Percentiles rank a stretch among this genome's conserved stretches.
phyloP scores from a whole-genome alignment of 805 yeast species.

The Cyberlindnera mississippiensis region DNA sequence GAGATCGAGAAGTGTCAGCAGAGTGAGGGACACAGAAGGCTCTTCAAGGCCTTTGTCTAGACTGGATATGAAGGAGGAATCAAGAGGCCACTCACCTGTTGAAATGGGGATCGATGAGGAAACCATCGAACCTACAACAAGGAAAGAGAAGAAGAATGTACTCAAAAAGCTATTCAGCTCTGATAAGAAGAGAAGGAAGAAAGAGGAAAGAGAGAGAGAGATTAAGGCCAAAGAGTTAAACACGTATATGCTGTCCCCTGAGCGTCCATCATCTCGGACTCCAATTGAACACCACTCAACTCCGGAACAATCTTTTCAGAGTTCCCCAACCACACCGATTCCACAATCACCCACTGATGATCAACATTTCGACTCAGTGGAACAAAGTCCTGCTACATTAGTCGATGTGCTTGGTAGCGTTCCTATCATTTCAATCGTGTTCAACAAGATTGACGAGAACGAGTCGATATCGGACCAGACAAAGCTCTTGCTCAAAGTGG shows the following conservation, averaged over 20 bases:
- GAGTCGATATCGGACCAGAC: slow-evolving; percentile 7
- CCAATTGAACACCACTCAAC: no score
- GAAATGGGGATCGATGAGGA: neutral
- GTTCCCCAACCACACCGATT: neutral
- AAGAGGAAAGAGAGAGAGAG: neutral
- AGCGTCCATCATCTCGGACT: neutral
- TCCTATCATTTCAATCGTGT: slow-evolving; percentile 16
- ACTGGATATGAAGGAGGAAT: neutral
- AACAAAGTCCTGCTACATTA: neutral
- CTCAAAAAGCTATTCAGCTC: slow-evolving; percentile 8
- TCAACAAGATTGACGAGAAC: slow-evolving; percentile 14
- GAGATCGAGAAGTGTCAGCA: slow-evolving; percentile 1
- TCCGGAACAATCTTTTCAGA: no score
- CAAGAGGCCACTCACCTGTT: slow-evolving; percentile 1
- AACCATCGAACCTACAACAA: neutral
- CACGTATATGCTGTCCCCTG: no score
- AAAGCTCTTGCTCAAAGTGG: slow-evolving; percentile 15
- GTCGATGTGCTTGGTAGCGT: slow-evolving; percentile 13
- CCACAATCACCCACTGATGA: neutral
- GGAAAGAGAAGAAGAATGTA: neutral
- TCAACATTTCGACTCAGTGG: neutral
- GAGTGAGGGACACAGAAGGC: neutral
- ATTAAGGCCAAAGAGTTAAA: neutral
- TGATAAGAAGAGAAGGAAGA: slow-evolving; percentile 4
- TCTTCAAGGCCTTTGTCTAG: neutral